Percentiles rank a stretch among this genome's conserved stretches.
phyloP scores from a whole-genome alignment of 768 basidiomycete genomes.

The Lenzites betulinus region DNA sequence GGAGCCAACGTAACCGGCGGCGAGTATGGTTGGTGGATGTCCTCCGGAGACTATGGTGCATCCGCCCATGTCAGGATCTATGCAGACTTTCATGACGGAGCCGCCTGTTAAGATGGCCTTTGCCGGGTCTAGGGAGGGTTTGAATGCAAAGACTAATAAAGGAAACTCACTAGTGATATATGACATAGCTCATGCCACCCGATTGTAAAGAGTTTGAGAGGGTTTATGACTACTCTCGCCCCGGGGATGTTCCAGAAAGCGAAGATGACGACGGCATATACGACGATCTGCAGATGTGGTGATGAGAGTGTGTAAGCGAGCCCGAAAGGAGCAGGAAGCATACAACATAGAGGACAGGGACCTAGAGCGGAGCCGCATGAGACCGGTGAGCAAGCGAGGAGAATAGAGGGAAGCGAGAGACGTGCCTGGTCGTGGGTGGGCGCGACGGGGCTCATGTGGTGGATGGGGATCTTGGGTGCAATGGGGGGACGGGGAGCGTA shows the following conservation, averaged over 20 bases:
- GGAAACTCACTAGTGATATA: conserved; percentile 62
- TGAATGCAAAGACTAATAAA: conserved; percentile 7
- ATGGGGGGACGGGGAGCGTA: conserved; percentile 39
- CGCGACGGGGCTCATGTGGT: conserved; percentile 45
- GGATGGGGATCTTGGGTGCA: conserved; percentile 31
- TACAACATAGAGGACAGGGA: conserved; percentile 77
- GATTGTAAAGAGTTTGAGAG: conserved; percentile 85
- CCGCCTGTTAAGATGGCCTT: conserved; percentile 83
- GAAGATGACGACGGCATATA: conserved; percentile 84
- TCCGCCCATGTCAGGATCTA: conserved; percentile 82
- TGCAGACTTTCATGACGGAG: conserved; percentile 74
- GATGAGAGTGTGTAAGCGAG: neutral
- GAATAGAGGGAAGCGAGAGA: conserved; percentile 21
- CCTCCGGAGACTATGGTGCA: conserved; percentile 80
- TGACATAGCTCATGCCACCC: conserved; percentile 91
- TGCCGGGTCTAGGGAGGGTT: neutral
- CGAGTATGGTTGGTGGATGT: conserved; percentile 65
- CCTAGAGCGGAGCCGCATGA: conserved; percentile 41
- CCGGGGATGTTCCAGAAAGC: conserved; percentile 88
- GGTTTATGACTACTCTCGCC: conserved; percentile 75
- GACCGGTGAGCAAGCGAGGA: conserved; percentile 19
- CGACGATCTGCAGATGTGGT: conserved; percentile 60
- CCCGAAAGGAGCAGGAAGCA: conserved; percentile 32
- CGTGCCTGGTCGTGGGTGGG: conserved; percentile 76
- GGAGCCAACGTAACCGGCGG: conserved; percentile 83